Base-by-base conservation (phyloP, 257 asterid species). In the Jacaranda copaia region DNA sequence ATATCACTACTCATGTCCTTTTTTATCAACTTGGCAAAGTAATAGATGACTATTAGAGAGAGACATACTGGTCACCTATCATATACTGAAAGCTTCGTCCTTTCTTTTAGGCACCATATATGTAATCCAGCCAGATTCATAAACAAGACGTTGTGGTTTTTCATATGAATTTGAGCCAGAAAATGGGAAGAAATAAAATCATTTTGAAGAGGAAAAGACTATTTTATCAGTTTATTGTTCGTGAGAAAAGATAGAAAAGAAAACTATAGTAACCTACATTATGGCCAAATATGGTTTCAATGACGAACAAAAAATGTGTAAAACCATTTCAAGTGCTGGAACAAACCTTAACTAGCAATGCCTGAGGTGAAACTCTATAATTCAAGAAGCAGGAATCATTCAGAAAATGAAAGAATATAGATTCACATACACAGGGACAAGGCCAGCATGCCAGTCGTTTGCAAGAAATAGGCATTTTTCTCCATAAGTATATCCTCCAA, bases 401-500 rank as follows among this genome's bases (percentile, higher is more conserved):
- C 42, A 68, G 36, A 63, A 59, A 70, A 62, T 52, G 58, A 79
- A 77, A 16, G 32, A 70, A 70, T 38, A 67, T 39, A 62, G 45
- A 77, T 49, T 66, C 32, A 86, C 98, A 6, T 90, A 96, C 99
- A 93, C 89, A 15, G 99, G 99, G 79, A 96, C 98, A 40, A 96
- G 92, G 81, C 94, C 91, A 81, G 99, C 98, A 75, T 93, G 99
- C 99, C 99, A 96, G 59, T 96, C 99, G 75, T 96, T 96, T 65
- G 98, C 98, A 75, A 96, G 88, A 86, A 96, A 96, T 63, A 96
- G 68, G 81, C 97, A 96, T 55, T 96, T 90, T 83, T 96, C 96
- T 72, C 98, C 98, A 32, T 93, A 96, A 35, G 96, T 93, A 84
- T 81, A 93, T 42, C 99, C 99, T 81, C 99, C 98, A 61, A 96